Base-by-base conservation (phyloP, 306 rosid genomes). In the Prunus mongolica region DNA sequence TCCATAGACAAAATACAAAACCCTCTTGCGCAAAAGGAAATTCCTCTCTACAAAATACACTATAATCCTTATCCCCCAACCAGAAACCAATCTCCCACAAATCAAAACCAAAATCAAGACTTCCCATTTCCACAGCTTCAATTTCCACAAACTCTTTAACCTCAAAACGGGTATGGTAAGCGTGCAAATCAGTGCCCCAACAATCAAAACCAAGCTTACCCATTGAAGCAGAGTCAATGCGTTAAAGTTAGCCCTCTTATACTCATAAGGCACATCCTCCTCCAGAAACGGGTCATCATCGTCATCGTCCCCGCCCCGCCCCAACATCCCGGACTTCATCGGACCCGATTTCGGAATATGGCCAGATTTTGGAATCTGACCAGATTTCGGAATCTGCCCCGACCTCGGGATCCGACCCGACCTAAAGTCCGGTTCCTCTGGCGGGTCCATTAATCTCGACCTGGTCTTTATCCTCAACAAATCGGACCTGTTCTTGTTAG, bases 361-460 rank as follows among this genome's bases (percentile, higher is more conserved):
- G 0, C 44, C 44, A 38, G 44, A 38, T 38, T 38, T 38, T 16
- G 51, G 44, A 38, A 38, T 38, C 44, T 38, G 44, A 38, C 44
- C 44, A 38, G 44, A 38, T 38, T 38, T 38, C 0, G 44, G 44
- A 38, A 89, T 0, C 19, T 74, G 95, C 0, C 97, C 96, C 20
- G 98, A 91, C 34, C 19, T 81, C 15, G 67, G 2, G 0, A 85
- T 0, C 51, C 74, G 84, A 1, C 92, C 89, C 20, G 91, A 86
- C 67, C 9, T 82, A 1, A 69, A 72, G 0, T 90, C 97, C 0
- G 80, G 80, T 3, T 89, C 92, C 0, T 83, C 96, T 0, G 93
- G 97, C 20, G 97, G 99, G 90, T 91, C 97, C n/a, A 90, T 12
- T 32, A 95, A 65, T 44, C 99, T 85, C 2, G 97, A 92, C 87